These are phyloP conservation scores for Cyberlindnera euphorbiae DNA, from an alignment of 805 yeast species.

Conservation along the genomic window DNA sequence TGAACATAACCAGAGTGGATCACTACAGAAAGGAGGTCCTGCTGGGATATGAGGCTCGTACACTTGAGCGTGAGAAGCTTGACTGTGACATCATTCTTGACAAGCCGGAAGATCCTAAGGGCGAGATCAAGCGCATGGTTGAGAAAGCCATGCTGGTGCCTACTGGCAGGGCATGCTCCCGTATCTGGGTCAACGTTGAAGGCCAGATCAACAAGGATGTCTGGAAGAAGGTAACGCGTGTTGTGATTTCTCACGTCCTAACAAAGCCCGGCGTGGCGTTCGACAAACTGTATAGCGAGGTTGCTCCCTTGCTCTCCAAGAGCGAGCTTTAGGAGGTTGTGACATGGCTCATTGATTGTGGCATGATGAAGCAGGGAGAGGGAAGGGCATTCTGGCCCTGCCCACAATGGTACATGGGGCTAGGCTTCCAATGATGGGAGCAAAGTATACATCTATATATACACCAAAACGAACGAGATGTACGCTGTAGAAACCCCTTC, in stretches of 20 bases:
- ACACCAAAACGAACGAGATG: too few species aligned
- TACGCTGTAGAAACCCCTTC: too few species aligned
- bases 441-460: too few species aligned
- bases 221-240: conserved; percentile 55
- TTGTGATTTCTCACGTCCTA: conserved; percentile 41
- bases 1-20: conserved; percentile 51
- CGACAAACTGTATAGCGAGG: conserved; percentile 16
- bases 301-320: conserved; percentile 15
- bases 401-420: conserved; percentile 41
- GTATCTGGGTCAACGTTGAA: conserved; percentile 64
- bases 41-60: conserved; percentile 70
- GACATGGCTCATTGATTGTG: conserved; percentile 42
- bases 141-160: conserved; percentile 42
- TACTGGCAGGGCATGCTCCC: conserved; percentile 54
- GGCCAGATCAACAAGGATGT: conserved; percentile 55
- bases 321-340: conserved; percentile 36
- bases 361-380: conserved; percentile 31
- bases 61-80: conserved; percentile 60
- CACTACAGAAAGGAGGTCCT: conserved; percentile 43
- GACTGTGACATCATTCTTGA: conserved; percentile 58
- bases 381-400: conserved; percentile 40
- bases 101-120: conserved; percentile 1
- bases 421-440: conserved; percentile 27
- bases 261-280: conserved; percentile 51
- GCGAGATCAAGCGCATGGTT: conserved; percentile 5